Percentiles rank a stretch among this genome's conserved stretches.
These are phyloP conservation scores for Cercospora berteroae DNA, from an alignment of 2,329 filamentous ascomycete genomes.

Conservation along the genomic window DNA sequence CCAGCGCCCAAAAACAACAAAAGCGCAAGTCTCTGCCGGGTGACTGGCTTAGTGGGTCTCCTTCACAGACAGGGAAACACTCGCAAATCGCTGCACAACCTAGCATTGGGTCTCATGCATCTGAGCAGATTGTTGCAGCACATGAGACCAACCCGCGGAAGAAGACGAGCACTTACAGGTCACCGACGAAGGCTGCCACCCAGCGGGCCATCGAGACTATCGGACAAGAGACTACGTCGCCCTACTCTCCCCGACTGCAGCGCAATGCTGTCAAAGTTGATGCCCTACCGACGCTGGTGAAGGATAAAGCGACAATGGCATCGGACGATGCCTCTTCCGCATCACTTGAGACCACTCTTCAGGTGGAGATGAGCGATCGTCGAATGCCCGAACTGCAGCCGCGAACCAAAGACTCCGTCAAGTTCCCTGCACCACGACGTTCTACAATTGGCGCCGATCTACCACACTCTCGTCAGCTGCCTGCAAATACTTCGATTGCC, in stretches of 20 bases:
- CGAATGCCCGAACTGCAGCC: neutral
- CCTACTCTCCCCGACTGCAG: conserved; percentile 15
- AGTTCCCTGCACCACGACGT: neutral
- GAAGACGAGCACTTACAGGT: conserved; percentile 36
- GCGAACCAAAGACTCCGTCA: neutral
- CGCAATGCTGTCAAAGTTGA: conserved; percentile 16
- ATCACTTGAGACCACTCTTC: conserved; percentile 13
- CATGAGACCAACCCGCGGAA: conserved; percentile 23
- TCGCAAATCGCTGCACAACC: neutral
- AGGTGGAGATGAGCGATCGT: neutral
- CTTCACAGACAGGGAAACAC: neutral
- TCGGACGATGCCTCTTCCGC: neutral
- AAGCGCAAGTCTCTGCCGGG: conserved; percentile 32
- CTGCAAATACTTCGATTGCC: conserved; percentile 7
- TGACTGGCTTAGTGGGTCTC: conserved; percentile 27
- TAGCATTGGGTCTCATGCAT: neutral
- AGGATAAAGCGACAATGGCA: neutral
- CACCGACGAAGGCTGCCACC: conserved; percentile 33
- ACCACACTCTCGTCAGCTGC: neutral
- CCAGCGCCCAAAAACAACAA: conserved; percentile 25
- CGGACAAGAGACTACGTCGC: conserved; percentile 18
- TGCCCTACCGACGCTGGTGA: neutral
- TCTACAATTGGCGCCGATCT: neutral
- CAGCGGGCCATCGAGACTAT: conserved; percentile 31
- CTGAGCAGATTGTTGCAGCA: neutral